Percentiles rank a stretch among this genome's conserved stretches.
Conservation (phyloP, 805 yeast species). For the Clavispora santaluciae region DNA sequence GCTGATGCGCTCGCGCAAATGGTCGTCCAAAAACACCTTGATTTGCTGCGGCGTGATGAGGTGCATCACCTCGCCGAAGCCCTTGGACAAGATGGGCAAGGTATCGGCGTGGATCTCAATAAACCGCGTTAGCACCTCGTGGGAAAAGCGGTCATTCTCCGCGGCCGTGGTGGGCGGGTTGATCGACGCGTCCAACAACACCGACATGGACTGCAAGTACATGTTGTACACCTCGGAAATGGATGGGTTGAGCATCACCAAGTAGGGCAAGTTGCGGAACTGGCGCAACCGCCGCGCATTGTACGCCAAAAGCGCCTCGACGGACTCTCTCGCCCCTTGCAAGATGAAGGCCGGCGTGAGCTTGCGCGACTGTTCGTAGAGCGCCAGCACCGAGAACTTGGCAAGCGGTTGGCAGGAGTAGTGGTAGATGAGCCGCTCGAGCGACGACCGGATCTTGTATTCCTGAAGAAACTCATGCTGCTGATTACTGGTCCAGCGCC, state of each 20-base stretch:
- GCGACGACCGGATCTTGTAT: conserved; percentile 52
- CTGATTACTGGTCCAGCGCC: conserved; percentile 11
- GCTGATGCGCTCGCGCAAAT: conserved; percentile 77
- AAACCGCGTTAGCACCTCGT: conserved; percentile 47
- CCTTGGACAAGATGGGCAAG: conserved; percentile 73
- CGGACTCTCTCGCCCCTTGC: conserved; percentile 49
- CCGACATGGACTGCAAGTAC: conserved; percentile 63
- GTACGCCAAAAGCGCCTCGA: conserved; percentile 51
- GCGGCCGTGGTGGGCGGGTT: conserved; percentile 41
- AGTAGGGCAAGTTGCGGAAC: conserved; percentile 73
- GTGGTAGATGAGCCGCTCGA: conserved; percentile 55
- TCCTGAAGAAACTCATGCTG: conserved; percentile 43
- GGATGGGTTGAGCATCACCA: conserved; percentile 82
- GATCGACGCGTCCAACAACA: conserved; percentile 29
- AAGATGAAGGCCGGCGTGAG: conserved; percentile 36
- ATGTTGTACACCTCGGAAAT: conserved; percentile 71
- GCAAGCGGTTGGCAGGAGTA: conserved; percentile 52
- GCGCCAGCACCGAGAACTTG: conserved; percentile 46
- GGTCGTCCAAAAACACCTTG: conserved; percentile 63
- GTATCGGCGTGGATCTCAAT: conserved; percentile 81
- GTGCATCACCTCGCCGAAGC: conserved; percentile 63
- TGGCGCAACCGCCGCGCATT: conserved; percentile 69
- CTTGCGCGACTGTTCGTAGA: conserved; percentile 38
- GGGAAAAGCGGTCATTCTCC: conserved; percentile 51
- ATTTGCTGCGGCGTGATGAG: conserved; percentile 45